Evolutionary conservation across 176 grass and related monocot genomes (phyloP).

Genomic region (Otatea glauca): DNA sequence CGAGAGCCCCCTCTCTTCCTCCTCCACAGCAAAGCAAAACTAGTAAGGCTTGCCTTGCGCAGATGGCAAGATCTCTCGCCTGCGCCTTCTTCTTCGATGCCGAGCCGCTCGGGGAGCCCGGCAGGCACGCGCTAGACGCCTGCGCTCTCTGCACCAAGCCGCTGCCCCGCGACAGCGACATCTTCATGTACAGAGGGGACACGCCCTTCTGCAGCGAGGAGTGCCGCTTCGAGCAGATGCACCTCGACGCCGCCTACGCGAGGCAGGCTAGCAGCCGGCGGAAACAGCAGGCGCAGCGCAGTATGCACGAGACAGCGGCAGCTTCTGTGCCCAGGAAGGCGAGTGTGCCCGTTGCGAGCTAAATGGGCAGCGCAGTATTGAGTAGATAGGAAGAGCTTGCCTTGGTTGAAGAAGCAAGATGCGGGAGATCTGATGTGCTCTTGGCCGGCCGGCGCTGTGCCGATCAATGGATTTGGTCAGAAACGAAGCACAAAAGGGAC

Average conservation of each 20-base stretch:
- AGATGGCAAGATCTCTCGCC: slow-evolving; percentile 23
- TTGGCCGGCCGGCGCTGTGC: background rate
- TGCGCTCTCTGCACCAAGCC: slow-evolving; percentile 63
- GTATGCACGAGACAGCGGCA: background rate
- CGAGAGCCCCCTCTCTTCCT: background rate
- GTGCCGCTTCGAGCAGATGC: slow-evolving; percentile 62
- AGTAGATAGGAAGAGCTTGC: background rate
- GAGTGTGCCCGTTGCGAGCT: slow-evolving; percentile 31
- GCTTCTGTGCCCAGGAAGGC: slow-evolving; percentile 33
- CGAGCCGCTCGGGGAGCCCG: slow-evolving; percentile 25
- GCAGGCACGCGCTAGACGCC: slow-evolving; percentile 40
- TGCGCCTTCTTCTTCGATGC: slow-evolving; percentile 52
- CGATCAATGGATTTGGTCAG: background rate
- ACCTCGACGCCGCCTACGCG: slow-evolving; percentile 33
- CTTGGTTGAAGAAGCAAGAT: background rate
- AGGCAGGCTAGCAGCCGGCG: background rate
- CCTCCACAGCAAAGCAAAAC: background rate
- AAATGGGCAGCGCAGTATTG: background rate
- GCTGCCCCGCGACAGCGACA: slow-evolving; percentile 56
- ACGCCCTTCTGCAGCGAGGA: slow-evolving; percentile 77
- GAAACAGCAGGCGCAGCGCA: background rate
- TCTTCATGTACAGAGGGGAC: slow-evolving; percentile 76
- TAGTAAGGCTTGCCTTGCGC: too few relatives aligned
- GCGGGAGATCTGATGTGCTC: background rate
- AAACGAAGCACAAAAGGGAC: background rate